Percentiles rank a stretch among this genome's conserved stretches.
phyloP scores from a whole-genome alignment of 768 basidiomycete species.

The Mrakia blollopis region DNA sequence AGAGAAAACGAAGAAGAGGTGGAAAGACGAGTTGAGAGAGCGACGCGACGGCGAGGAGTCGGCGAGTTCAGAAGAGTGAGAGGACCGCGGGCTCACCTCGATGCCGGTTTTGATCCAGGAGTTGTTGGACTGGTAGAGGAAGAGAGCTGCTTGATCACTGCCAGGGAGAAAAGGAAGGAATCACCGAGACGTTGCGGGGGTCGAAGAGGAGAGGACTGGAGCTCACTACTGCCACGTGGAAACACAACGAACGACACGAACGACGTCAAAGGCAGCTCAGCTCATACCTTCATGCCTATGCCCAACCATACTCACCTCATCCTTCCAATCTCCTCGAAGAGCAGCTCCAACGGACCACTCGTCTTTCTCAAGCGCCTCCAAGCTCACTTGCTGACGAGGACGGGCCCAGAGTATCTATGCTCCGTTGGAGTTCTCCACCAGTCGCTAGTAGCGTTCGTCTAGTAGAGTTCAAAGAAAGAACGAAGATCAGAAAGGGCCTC shows the following conservation, averaged over 20 bases:
- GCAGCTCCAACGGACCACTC: background rate
- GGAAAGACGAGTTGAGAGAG: background rate
- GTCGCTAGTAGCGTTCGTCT: constrained; percentile 1
- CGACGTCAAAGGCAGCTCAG: background rate
- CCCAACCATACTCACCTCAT: background rate
- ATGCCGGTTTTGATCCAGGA: constrained; percentile 26
- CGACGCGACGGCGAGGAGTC: background rate
- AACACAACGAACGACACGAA: no score
- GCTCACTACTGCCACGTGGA: background rate
- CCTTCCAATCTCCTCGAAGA: background rate
- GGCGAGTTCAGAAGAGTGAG: no score
- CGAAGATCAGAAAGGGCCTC: background rate
- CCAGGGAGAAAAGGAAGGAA: background rate
- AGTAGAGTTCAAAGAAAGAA: no score
- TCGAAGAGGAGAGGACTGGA: no score
- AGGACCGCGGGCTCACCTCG: background rate
- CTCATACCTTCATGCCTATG: background rate
- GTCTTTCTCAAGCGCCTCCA: background rate
- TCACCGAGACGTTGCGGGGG: background rate
- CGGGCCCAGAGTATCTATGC: background rate
- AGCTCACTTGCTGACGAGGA: background rate
- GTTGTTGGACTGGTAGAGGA: constrained; percentile 17
- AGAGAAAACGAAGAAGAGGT: background rate
- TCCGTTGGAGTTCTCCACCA: constrained; percentile 16
- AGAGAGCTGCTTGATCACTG: constrained; percentile 23